Evolutionary conservation across 176 grass and related monocot species (phyloP).

Genomic region (Musa schizocarpa): DNA sequence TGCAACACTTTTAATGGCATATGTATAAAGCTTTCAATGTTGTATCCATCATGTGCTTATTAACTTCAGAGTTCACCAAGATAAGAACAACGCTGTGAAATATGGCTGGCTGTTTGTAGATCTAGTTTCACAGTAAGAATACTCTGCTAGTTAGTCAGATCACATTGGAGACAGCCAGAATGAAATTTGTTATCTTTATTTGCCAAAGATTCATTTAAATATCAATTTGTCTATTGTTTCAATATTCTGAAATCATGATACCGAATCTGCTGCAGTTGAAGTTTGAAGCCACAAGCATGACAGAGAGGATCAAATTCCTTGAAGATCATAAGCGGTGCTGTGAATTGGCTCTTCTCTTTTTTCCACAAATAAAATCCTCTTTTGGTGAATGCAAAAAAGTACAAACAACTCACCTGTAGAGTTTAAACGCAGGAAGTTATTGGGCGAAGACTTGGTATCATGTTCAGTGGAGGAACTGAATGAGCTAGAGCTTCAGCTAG

Average conservation of each 20-base stretch:
- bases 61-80: too few species aligned
- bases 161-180: background rate
- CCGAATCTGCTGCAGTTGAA: constrained; percentile 34
- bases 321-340: constrained; percentile 48
- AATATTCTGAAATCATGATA: background rate
- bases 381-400: background rate
- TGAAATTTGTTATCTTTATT: constrained; percentile 2
- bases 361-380: background rate
- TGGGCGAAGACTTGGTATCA: constrained; percentile 45
- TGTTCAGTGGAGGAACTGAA: constrained; percentile 55
- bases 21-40: too few species aligned
- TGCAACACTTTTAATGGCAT: background rate
- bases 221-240: background rate
- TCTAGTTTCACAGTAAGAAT: too few species aligned
- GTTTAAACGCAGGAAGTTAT: constrained; percentile 41
- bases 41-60: too few species aligned
- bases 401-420: background rate
- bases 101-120: too few species aligned
- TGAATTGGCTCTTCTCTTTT: background rate
- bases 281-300: constrained; percentile 39
- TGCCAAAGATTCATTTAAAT: background rate
- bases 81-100: too few species aligned
- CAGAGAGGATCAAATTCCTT: constrained; percentile 43
- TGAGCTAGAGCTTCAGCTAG: constrained; percentile 51
- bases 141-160: too few species aligned